phyloP scores from a whole-genome alignment of 176 grass and related monocot species.

The Miscanthus lutarioriparius region DNA sequence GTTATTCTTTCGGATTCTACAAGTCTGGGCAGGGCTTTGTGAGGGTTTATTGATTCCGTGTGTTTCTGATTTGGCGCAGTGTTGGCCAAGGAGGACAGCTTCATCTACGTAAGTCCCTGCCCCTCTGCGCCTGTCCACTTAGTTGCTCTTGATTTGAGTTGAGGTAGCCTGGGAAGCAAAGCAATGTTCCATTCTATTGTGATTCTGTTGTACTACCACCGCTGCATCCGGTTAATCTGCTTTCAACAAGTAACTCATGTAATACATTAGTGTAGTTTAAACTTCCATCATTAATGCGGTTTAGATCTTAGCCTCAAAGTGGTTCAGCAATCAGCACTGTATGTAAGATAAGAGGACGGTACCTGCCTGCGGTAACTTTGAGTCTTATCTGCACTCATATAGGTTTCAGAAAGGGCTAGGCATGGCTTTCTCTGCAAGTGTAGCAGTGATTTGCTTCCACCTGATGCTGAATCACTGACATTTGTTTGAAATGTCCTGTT shows the following conservation, averaged over 20 bases:
- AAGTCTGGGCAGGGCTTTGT: conserved; percentile 6
- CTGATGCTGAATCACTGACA: not conserved
- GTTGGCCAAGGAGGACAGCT: conserved; percentile 77
- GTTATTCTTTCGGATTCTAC: not conserved
- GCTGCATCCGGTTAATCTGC: not conserved
- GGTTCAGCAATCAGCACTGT: not conserved
- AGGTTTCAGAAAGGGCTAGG: conserved; percentile 3
- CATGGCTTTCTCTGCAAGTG: not conserved
- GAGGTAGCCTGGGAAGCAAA: not conserved
- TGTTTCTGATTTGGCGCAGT: conserved; percentile 50
- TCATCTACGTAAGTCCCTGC: conserved; percentile 65
- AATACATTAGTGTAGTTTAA: not conserved
- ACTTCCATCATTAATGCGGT: not conserved
- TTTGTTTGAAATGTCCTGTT: not conserved
- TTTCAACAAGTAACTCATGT: not conserved
- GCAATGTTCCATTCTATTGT: not conserved
- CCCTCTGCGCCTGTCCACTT: not conserved
- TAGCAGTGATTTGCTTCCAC: not conserved
- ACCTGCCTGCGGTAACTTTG: not conserved
- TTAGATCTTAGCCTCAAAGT: not conserved
- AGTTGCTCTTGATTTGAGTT: not conserved
- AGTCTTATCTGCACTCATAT: not conserved
- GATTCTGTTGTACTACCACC: not conserved
- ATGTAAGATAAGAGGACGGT: not conserved
- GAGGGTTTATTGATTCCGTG: conserved; percentile 18